phyloP scores from a whole-genome alignment of 208 protist genomes.

The Acanthamoeba sp. region DNA sequence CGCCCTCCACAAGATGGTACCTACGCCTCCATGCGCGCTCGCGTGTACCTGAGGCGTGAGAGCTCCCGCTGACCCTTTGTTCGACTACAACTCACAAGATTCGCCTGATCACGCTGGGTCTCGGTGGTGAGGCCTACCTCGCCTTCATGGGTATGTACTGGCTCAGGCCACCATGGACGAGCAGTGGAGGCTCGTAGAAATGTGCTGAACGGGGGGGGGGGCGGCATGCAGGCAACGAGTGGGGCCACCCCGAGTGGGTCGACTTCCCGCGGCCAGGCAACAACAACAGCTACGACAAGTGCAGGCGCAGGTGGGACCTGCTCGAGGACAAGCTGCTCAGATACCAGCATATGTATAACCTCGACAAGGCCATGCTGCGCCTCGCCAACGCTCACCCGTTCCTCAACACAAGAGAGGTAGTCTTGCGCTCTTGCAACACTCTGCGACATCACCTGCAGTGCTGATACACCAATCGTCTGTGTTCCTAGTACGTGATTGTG shows the following conservation, averaged over 20 bases:
- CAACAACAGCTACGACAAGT: slow-evolving; percentile 89
- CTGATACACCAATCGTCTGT: too few relatives aligned
- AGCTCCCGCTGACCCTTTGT: too few relatives aligned
- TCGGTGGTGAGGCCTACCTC: slow-evolving; percentile 83
- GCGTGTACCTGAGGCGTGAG: too few relatives aligned
- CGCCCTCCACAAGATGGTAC: slow-evolving; percentile 92
- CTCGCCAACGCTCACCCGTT: slow-evolving; percentile 80
- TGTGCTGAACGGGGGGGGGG: too few relatives aligned
- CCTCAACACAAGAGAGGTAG: slow-evolving; percentile 66
- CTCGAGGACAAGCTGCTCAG: slow-evolving; percentile 86
- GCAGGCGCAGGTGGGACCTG: slow-evolving; percentile 92
- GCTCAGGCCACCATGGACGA: too few relatives aligned
- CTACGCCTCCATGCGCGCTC: neutral
- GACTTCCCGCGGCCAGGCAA: slow-evolving; percentile 95
- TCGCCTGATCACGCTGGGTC: slow-evolving; percentile 21
- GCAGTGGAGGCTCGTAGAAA: too few relatives aligned
- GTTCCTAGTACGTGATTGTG: slow-evolving; percentile 13
- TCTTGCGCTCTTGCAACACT: neutral
- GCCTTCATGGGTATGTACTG: slow-evolving; percentile 88
- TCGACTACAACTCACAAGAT: neutral
- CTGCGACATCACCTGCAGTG: too few relatives aligned
- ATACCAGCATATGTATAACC: slow-evolving; percentile 89
- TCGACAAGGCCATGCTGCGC: slow-evolving; percentile 90
- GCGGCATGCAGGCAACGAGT: slow-evolving; percentile 96
- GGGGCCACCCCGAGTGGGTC: slow-evolving; percentile 96